These are phyloP conservation scores for Colletotrichum shisoi DNA, from an alignment of 2,329 filamentous ascomycete species.

Conservation along the genomic window DNA sequence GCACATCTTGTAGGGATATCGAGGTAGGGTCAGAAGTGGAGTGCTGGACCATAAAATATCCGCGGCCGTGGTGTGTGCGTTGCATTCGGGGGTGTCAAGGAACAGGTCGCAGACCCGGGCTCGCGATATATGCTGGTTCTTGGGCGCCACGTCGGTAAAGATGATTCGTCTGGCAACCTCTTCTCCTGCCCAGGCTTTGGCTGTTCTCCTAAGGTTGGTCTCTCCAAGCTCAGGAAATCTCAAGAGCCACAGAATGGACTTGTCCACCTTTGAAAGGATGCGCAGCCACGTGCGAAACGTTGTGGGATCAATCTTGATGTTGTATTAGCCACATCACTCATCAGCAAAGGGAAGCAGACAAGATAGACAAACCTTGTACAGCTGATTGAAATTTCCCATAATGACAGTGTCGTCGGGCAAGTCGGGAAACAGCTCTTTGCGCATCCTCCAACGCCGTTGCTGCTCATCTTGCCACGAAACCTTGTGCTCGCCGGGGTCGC, in stretches of 20 bases:
- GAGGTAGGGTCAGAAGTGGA: constrained; percentile 85
- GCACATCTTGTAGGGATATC: constrained; percentile 98
- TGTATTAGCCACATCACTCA: constrained; percentile 19
- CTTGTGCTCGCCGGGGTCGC: constrained; percentile 71
- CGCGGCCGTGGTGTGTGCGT: constrained; percentile 95
- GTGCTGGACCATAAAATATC: constrained; percentile 97
- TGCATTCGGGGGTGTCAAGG: constrained; percentile 96
- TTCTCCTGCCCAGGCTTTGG: constrained; percentile 80
- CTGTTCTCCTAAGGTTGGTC: constrained; percentile 80
- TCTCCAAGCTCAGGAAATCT: constrained; percentile 95
- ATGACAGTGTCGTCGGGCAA: constrained; percentile 86
- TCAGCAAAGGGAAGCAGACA: not conserved
- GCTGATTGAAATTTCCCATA: constrained; percentile 96
- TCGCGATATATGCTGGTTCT: constrained; percentile 90
- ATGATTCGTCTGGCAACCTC: constrained; percentile 86
- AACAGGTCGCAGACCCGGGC: constrained; percentile 94
- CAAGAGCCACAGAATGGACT: constrained; percentile 93
- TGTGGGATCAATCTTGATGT: constrained; percentile 85
- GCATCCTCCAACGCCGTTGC: constrained; percentile 84
- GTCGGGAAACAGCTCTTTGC: constrained; percentile 86
- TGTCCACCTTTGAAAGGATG: constrained; percentile 84
- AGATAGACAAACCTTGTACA: constrained; percentile 82
- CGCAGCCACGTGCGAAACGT: constrained; percentile 96
- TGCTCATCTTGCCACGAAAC: constrained; percentile 87
- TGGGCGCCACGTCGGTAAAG: constrained; percentile 96